Evolutionary conservation across 306 rosid species (phyloP), one percentile per base, ranked within the genome.

Genomic region (Cicer arietinum): DNA sequence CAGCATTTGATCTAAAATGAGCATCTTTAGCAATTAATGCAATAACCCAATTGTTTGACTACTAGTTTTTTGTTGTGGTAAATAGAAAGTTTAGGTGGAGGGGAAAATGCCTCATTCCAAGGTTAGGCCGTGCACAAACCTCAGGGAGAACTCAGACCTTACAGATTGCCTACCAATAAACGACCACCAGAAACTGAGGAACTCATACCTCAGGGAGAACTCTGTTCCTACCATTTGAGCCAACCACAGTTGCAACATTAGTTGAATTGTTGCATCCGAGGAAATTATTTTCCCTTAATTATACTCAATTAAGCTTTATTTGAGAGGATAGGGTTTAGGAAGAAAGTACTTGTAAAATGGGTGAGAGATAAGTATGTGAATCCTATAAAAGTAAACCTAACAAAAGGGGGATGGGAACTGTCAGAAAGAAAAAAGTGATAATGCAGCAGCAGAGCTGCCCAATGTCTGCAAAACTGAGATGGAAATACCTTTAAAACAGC

Each of bases 1-100:
- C 51, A 67, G 22, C 51, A 67, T 78, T 69, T 60, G 46, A 43
- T 78, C 77, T 64, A 58, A 59, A 22, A 14, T 60, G 48, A 48
- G 13, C 45, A 58, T 60, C 45, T 8, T 39, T 60, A n/a, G 79
- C 69, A 51, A 39, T 50, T 52, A 39, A 48, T 75, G 43, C 40
- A 13, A 30, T 68, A 75, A 20, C 64, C 53, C 10, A 41, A 51
- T 20, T 50, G 56, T 59, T 59, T 69, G 66, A 18, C 35, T 45
- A 2, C 9, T 18, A 52, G 18, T 9, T 65, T 54, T 54, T 52
- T 42, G 13, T 76, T 12, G 9, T 54, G 57, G 72, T 63, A 50
- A 63, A 56, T 12, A 50, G 17, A 64, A 43, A 46, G 22, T 14
- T 76, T 67, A 25, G 64, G 10, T 11, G 41, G 68, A 77, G 47